Evolutionary conservation across 352 stramenopile genomes (phyloP).

Genomic region (Phytophthora podocarpi): DNA sequence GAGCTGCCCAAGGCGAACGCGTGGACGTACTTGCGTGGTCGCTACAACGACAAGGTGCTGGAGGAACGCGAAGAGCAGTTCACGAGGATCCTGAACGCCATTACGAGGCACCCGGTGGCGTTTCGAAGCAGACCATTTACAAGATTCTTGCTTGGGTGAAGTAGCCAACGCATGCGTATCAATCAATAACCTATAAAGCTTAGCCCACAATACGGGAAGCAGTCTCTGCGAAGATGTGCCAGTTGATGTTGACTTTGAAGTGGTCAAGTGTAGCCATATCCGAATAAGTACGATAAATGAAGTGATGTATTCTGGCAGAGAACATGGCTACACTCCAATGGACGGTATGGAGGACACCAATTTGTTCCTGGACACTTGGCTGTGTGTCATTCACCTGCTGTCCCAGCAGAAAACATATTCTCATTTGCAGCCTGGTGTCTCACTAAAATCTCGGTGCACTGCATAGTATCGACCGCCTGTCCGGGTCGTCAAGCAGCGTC

Average conservation of each 20-base stretch:
- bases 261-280: conserved; percentile 10
- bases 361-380: neutral
- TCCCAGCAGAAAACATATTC: conserved; percentile 27
- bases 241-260: conserved; percentile 17
- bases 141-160: conserved; percentile 43
- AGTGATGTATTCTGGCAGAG: conserved; percentile 17
- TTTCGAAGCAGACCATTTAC: conserved; percentile 45
- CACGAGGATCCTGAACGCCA: conserved; percentile 64
- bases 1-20: conserved; percentile 49
- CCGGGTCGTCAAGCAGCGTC: conserved; percentile 2
- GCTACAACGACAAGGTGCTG: conserved; percentile 47
- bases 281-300: neutral
- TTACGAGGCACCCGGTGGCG: conserved; percentile 55
- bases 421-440: conserved; percentile 21
- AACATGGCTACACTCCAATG: conserved; percentile 22
- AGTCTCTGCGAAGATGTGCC: neutral
- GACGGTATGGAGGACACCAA: conserved; percentile 22
- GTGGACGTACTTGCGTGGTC: conserved; percentile 42
- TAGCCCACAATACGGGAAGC: neutral
- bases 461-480: conserved; percentile 19
- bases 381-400: conserved; percentile 19
- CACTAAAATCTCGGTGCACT: conserved; percentile 1
- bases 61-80: conserved; percentile 65
- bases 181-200: conserved; percentile 7
- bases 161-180: too few species aligned